A percentile compares a stretch with the other conserved stretches of the same genome.
Evolutionary conservation across 1,284 basidiomycete species (phyloP).

Genomic region (Coniferiporia sulphurascens): DNA sequence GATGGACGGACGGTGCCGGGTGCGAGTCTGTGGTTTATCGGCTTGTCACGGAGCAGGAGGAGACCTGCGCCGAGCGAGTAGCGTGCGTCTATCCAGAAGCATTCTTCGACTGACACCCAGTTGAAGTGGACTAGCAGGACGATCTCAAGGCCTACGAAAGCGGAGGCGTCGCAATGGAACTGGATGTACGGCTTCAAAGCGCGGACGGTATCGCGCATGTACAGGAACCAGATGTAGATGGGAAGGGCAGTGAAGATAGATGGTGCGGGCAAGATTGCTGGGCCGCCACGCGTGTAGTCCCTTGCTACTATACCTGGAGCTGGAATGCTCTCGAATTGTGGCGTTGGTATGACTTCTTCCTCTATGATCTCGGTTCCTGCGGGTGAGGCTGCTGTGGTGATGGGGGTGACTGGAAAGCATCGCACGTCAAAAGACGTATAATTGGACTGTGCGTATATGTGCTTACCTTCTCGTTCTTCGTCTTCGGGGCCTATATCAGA

Average conservation of each 20-base stretch:
- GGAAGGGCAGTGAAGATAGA: background rate
- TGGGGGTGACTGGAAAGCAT: too few species aligned
- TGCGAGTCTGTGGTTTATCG: background rate
- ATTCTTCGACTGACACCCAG: background rate
- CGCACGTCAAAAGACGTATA: too few species aligned
- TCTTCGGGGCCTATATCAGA: too few species aligned
- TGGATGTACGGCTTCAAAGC: background rate
- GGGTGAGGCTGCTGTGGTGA: too few species aligned
- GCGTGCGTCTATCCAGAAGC: background rate
- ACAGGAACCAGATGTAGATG: constrained; percentile 2
- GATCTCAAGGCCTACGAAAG: background rate
- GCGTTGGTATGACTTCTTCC: background rate
- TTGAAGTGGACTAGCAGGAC: background rate
- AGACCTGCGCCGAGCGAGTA: background rate
- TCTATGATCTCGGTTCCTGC: background rate
- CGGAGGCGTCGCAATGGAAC: background rate
- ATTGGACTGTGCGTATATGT: too few species aligned
- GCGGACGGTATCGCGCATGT: background rate
- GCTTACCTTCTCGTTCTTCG: too few species aligned
- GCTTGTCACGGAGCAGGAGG: background rate
- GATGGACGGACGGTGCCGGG: background rate
- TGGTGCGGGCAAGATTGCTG: too few species aligned
- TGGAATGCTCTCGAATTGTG: background rate
- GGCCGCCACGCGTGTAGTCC: background rate
- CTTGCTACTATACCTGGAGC: background rate